Base-by-base conservation (phyloP, 2,329 filamentous ascomycete genomes). In the Drechslerella dactyloides region DNA sequence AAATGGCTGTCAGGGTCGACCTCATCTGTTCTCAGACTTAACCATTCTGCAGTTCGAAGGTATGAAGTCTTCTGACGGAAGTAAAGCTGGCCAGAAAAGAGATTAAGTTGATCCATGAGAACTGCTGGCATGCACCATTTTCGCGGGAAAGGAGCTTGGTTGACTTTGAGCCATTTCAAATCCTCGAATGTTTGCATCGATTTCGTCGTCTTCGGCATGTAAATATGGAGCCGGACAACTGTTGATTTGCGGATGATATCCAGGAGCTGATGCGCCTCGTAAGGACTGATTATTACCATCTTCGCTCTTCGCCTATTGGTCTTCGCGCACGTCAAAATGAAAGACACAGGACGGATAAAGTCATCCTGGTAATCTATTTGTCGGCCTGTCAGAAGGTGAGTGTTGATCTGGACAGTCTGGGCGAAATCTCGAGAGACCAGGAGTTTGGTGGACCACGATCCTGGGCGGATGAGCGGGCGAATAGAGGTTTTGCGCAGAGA, bases 51-150 rank as follows among this genome's bases (percentile, higher is more conserved):
- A 0, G 83, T 76, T 5, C 79, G 76, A 0, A 77, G 73, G 72
- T 90, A 91, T 59, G 89, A 83, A 0, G 79, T 66, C 48, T 82
- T 84, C 0, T 81, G 82, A 0, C 76, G 77, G 8, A 90, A 80
- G 74, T 90, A 91, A 0, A 90, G 80, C 61, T 89, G 86, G 0
- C 89, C 89, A 0, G 89, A 81, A 61, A 91, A 90, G 0, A 91
- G 78, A 48, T 89, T 88, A 0, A 91, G 81, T 63, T 85, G 81
- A 0, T 81, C 78, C 0, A 79, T 77, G 0, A 84, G 75, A 24
- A 17, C 74, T 55, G 62, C 76, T 8, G 75, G 77, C 11, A 74
- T 76, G 2, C 77, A 62, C 6, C 52, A 69, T 19, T n/a, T 44
- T 1, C 48, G 27, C 27, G 15, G 44, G 5, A 10, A 19, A 13